Percentiles rank a stretch among this genome's conserved stretches.
Conservation (phyloP, 306 rosid species). For the Rubus parviflorus region DNA sequence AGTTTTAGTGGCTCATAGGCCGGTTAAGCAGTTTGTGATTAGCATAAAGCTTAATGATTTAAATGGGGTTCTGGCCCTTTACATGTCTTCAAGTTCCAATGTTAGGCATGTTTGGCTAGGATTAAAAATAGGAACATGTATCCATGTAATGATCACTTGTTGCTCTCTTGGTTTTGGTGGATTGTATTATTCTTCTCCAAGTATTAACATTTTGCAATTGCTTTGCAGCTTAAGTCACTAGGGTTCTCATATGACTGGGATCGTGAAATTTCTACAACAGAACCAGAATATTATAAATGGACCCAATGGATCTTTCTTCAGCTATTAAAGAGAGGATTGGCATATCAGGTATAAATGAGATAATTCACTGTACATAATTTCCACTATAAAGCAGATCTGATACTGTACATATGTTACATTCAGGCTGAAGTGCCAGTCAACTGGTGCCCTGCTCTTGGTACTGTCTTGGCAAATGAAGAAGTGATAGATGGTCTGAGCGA, state of each 20-base stretch:
- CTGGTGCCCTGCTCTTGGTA: constrained; percentile 99
- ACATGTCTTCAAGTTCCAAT: constrained; percentile 15
- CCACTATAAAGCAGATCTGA: constrained; percentile 20
- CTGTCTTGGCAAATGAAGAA: constrained; percentile 98
- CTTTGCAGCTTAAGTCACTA: constrained; percentile 81
- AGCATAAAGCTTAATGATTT: constrained; percentile 19
- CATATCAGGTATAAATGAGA: constrained; percentile 74
- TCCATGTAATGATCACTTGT: neutral
- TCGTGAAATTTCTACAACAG: constrained; percentile 91
- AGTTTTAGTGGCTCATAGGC: neutral
- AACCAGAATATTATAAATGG: constrained; percentile 95
- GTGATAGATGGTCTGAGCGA: constrained; percentile 95
- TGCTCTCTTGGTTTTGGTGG: constrained; percentile 18
- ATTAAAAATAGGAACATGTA: neutral
- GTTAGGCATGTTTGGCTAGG: neutral
- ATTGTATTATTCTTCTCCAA: constrained; percentile 27
- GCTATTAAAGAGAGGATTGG: constrained; percentile 86
- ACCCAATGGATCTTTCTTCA: constrained; percentile 99
- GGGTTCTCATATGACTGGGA: constrained; percentile 99
- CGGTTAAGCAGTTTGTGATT: neutral
- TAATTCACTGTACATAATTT: constrained; percentile 7
- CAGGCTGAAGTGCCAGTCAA: constrained; percentile 99
- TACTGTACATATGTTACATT: constrained; percentile 21
- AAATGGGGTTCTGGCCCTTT: neutral
- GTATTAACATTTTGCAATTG: constrained; percentile 24